Evolutionary conservation across 2,329 filamentous ascomycete species (phyloP).

Genomic region (Macrophomina phaseolina): DNA sequence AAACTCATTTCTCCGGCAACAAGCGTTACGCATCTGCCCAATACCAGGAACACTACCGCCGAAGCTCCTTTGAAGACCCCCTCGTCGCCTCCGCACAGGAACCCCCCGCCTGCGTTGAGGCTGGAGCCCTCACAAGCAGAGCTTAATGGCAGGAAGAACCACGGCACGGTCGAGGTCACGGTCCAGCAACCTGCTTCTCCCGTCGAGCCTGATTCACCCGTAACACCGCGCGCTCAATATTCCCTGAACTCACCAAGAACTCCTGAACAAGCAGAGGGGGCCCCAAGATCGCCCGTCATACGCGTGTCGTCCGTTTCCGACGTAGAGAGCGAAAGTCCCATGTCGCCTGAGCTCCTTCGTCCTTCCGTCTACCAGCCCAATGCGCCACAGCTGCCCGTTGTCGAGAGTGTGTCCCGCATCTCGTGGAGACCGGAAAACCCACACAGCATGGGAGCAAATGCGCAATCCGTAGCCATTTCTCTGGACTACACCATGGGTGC

Average conservation of each 20-base stretch:
- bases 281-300: background rate
- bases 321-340: background rate
- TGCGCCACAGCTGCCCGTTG: conserved; percentile 15
- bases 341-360: conserved; percentile 18
- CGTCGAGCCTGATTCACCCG: conserved; percentile 16
- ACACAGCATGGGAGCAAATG: background rate
- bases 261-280: background rate
- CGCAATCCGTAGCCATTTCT: conserved; percentile 13
- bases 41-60: conserved; percentile 27
- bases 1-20: conserved; percentile 39
- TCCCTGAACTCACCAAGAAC: background rate
- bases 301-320: background rate
- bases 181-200: conserved; percentile 42
- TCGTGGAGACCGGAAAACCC: conserved; percentile 8
- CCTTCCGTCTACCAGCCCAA: conserved; percentile 12
- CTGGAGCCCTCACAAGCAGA: conserved; percentile 45
- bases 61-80: conserved; percentile 33
- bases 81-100: conserved; percentile 32
- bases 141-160: conserved; percentile 43
- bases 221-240: background rate
- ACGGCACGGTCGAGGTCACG: conserved; percentile 44
- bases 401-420: conserved; percentile 19
- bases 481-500: conserved; percentile 21
- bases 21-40: conserved; percentile 42
- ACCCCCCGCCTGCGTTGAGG: conserved; percentile 31